Conservation (phyloP, 495 filamentous ascomycete species). For the Oleoguttula mirabilis region DNA sequence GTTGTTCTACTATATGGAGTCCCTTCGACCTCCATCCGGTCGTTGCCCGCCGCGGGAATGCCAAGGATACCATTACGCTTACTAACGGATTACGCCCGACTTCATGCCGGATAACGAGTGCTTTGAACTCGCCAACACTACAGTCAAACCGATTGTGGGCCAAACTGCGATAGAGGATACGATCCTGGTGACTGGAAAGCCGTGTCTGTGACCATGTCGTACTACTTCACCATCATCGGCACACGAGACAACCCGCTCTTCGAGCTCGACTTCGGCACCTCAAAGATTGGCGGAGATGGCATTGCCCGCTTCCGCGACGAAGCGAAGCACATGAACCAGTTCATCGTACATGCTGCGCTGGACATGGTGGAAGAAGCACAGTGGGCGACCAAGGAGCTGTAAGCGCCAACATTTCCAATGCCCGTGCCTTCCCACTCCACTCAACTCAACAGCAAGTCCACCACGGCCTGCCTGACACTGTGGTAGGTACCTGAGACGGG, state of each 20-base stretch:
- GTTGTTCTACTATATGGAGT: no score
- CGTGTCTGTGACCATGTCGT: constrained; percentile 80
- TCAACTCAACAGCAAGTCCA: no score
- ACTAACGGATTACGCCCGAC: no score
- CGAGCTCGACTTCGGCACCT: constrained; percentile 90
- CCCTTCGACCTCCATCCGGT: no score
- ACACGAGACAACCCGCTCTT: constrained; percentile 91
- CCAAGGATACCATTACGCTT: no score
- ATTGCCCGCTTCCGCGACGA: constrained; percentile 74
- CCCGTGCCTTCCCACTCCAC: neutral
- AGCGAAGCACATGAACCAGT: constrained; percentile 88
- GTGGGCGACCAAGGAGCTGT: constrained; percentile 76
- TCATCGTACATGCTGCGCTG: constrained; percentile 82
- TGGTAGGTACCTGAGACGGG: constrained; percentile 83
- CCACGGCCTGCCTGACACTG: no score
- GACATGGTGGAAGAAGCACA: constrained; percentile 94
- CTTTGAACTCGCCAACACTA: no score
- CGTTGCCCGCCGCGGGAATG: no score
- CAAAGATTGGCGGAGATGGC: constrained; percentile 87
- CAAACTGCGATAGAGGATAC: no score
- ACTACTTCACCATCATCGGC: constrained; percentile 91
- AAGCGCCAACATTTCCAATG: constrained; percentile 6
- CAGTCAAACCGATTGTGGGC: no score
- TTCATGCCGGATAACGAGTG: no score
- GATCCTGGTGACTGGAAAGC: no score